Base-by-base conservation (phyloP, 768 basidiomycete genomes). In the Trametes gibbosa region DNA sequence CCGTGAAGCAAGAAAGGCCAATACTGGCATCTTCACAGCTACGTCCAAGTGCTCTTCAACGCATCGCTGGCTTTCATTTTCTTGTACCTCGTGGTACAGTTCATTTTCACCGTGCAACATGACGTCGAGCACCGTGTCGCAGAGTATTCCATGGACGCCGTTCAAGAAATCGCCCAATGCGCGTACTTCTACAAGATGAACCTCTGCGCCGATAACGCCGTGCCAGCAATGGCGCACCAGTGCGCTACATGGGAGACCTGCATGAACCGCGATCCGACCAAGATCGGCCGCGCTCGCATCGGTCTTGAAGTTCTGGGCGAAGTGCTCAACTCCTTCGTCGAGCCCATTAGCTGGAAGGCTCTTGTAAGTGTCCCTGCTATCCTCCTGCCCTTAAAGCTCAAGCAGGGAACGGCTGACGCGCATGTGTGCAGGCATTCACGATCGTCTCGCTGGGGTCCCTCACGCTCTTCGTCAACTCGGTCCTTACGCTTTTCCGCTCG, bases 281-380 rank as follows among this genome's bases (percentile, higher is more conserved):
- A 88, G 40, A 84, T 95, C 41, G 93, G 93, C 1, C 89, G 93
- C 58, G 92, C 94, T 59, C 86, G 84, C 66, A 89, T 99, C 64
- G 87, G 90, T 43, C 95, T 95, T 57, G 94, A 98, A 78, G 85
- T 97, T 57, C 87, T 98, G 73, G 96, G 93, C 52, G 95, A 97
- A 69, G 90, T 98, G 43, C 87, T 98, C 62, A 97, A 98, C 70
- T 87, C 92, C 1, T 99, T 99, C 69, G 91, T 98, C 14, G 96
- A 99, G 69, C 90, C 90, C 49, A 95, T 99, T 74, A 94, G 90
- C 71, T 98, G 95, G 93, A 97, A 95, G 76, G 95, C 95, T 13
- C 76, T 98, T 73, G 96, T 92, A 62, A 73, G 90, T 67, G 6
- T n/a, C n/a, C n/a, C n/a, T n/a, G n/a, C n/a, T n/a, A n/a, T n/a